phyloP scores from a whole-genome alignment of 495 filamentous ascomycete genomes.

The Aspergillus ostianus region DNA sequence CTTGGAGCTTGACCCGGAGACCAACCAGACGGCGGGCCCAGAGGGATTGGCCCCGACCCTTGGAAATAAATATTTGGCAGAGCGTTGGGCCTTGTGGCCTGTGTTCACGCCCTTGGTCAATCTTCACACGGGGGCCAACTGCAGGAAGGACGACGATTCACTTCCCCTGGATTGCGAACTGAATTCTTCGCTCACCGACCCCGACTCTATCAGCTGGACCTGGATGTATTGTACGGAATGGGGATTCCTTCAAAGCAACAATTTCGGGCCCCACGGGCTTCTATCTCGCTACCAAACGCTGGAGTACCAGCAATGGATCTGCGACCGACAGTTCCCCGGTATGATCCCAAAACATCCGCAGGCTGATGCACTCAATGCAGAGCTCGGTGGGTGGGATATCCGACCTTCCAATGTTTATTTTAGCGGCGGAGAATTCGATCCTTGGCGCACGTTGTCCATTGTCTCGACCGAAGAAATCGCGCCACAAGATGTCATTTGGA shows the following conservation, averaged over 20 bases:
- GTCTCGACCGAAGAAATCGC: conserved; percentile 45
- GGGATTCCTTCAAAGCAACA: conserved; percentile 56
- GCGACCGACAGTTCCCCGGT: conserved; percentile 53
- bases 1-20: conserved; percentile 38
- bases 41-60: conserved; percentile 38
- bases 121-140: conserved; percentile 38
- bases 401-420: conserved; percentile 59
- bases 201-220: conserved; percentile 49
- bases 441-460: conserved; percentile 54
- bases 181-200: conserved; percentile 31
- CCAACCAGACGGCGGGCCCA: conserved; percentile 22
- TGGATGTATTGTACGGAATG: conserved; percentile 64
- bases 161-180: conserved; percentile 38
- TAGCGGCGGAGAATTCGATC: conserved; percentile 56
- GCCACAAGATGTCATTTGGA: conserved; percentile 35
- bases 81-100: conserved; percentile 49
- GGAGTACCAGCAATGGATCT: conserved; percentile 47
- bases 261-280: conserved; percentile 47
- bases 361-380: conserved; percentile 35
- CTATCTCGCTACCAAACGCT: conserved; percentile 53
- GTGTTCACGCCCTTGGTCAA: conserved; percentile 43
- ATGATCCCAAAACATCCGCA: conserved; percentile 43
- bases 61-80: conserved; percentile 41
- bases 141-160: conserved; percentile 34
- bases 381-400: conserved; percentile 55